Base-by-base conservation (phyloP, 306 rosid species). In the Prunus fruticosa region DNA sequence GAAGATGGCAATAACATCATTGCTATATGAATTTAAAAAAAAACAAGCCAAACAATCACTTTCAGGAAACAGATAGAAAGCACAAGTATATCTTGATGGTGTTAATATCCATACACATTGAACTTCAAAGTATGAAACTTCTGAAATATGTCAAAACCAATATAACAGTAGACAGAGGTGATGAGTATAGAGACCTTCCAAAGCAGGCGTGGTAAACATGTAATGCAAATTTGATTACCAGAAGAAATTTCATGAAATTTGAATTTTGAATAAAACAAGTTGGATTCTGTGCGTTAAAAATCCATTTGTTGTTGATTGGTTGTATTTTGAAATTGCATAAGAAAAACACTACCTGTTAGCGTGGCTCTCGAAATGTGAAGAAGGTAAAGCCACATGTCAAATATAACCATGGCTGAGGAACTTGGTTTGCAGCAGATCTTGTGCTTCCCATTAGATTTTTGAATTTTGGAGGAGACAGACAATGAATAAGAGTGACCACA, bases 181-280 rank as follows among this genome's bases (percentile, higher is more conserved):
- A 51, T 14, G 56, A 4, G 20, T 47, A 47, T 47, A 51, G 18
- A 6, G n/a, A 51, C 56, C 8, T 51, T 14, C 18, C 56, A 51
- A 51, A 16, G n/a, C 19, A 51, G 56, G 25, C 2, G 4, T 45
- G 18, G 18, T 41, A 28, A 23, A 22, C 13, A 67, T 51, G 74
- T 30, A 46, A 4, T 46, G 71, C 19, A 43, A 34, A 3, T 68
- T 46, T 22, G 47, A 12, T 1, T 11, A 13, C 38, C 41, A 15
- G 18, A 69, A n/a, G 51, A 49, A 16, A 2, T n/a, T 20, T 22
- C 16, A 32, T 52, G 75, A 34, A 71, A 56, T 56, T 54, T 54
- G 76, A 54, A 72, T n/a, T 72, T 71, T 52, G 75, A 71, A 71
- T 34, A 16, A 28, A 34, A 54, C 49, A 34, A 25, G 50, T 60